Evolutionary conservation across 2,329 filamentous ascomycete species (phyloP).

Genomic region (Trichoderma hamatum): DNA sequence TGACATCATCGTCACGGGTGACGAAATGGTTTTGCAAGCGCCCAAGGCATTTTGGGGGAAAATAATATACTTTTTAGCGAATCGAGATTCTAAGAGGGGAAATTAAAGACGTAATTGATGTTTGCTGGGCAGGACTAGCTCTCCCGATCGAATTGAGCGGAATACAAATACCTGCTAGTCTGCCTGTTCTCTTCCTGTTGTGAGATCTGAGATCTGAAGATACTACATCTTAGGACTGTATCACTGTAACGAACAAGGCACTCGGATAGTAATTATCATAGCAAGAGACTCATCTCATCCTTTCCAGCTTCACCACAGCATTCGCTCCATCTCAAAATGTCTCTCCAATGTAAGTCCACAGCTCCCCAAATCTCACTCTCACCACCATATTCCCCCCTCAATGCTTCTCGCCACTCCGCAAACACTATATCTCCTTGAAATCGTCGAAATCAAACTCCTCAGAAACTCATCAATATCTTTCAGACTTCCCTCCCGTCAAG

Average conservation of each 20-base stretch:
- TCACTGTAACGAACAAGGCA: no score
- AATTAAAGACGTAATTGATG: constrained; percentile 20
- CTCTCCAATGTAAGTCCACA: constrained; percentile 59
- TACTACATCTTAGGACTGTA: no score
- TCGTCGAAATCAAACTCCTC: no score
- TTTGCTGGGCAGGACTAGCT: neutral
- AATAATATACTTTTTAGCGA: neutral
- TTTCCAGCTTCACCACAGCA: neutral
- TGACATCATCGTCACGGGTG: constrained; percentile 27
- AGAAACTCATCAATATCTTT: neutral
- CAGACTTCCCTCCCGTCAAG: constrained; percentile 78
- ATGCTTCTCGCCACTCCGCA: constrained; percentile 14
- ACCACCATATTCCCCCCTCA: neutral
- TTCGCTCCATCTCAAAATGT: constrained; percentile 48
- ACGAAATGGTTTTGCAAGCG: constrained; percentile 22
- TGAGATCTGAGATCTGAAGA: neutral
- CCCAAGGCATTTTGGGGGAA: neutral
- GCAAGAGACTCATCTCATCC: neutral
- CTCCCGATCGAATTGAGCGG: neutral
- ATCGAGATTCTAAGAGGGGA: constrained; percentile 21
- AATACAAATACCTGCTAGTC: constrained; percentile 28
- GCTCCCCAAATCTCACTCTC: constrained; percentile 10
- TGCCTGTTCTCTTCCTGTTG: neutral
- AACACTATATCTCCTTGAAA: neutral
- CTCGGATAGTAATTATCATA: neutral